Conservation (phyloP, 331 rosid genomes). For the Spiraea crenata region DNA sequence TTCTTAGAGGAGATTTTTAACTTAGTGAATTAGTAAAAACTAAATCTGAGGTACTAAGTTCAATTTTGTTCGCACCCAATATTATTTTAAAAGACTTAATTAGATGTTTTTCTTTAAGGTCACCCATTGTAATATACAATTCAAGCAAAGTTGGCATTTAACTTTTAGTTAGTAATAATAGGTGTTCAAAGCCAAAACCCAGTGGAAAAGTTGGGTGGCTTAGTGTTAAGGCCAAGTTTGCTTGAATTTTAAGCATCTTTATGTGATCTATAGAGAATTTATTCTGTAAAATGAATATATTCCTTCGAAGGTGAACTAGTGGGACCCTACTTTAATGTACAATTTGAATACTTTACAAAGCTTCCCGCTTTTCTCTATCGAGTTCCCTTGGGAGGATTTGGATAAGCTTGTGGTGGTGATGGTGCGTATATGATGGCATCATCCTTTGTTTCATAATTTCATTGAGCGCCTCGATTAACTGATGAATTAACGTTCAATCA, state of each 20-base stretch:
- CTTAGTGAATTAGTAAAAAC: too few species aligned
- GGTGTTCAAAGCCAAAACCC: conserved; percentile 38
- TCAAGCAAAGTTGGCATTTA: conserved; percentile 62
- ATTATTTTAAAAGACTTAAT: too few species aligned
- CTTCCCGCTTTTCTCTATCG: conserved; percentile 34
- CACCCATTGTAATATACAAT: conserved; percentile 30
- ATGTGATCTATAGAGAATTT: conserved; percentile 55
- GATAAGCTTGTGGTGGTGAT: too few species aligned
- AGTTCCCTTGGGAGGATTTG: conserved; percentile 4
- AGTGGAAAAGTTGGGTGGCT: conserved; percentile 60
- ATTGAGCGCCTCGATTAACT: conserved; percentile 7
- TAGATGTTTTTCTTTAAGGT: conserved; percentile 14
- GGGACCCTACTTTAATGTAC: conserved; percentile 62
- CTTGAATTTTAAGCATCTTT: conserved; percentile 96
- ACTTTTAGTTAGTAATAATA: conserved; percentile 46
- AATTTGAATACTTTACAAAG: conserved; percentile 43
- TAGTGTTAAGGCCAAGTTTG: conserved; percentile 74
- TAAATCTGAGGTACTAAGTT: too few species aligned
- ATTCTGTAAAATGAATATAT: conserved; percentile 88
- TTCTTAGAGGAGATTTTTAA: background rate
- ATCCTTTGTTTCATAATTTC: background rate
- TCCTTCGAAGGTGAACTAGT: conserved; percentile 50
- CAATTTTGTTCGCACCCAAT: too few species aligned
- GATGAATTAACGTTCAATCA: too few species aligned
- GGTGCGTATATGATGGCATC: too few species aligned